These are phyloP conservation scores for Aspergillus wentii DNA, from an alignment of 495 filamentous ascomycete genomes.

Conservation along the genomic window DNA sequence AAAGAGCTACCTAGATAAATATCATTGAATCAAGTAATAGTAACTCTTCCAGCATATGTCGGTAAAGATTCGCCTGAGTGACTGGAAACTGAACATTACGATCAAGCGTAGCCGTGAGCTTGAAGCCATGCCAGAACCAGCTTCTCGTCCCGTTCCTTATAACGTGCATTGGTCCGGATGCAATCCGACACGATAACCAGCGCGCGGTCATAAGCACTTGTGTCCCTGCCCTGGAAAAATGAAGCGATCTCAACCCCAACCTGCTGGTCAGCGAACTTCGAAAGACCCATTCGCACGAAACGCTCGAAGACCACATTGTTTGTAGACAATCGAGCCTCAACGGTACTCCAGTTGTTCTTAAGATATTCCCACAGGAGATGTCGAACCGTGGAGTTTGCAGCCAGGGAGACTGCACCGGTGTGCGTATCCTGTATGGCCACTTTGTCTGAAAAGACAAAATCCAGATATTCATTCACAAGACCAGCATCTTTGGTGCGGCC, in stretches of 20 bases:
- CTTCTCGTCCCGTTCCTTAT: constrained; percentile 66
- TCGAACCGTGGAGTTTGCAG: constrained; percentile 64
- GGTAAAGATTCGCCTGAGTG: too few relatives aligned
- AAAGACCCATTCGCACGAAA: constrained; percentile 71
- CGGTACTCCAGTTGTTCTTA: constrained; percentile 67
- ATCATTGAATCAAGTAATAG: too few relatives aligned
- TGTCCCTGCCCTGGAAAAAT: constrained; percentile 84
- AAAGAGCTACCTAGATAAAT: too few relatives aligned
- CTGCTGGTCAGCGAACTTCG: constrained; percentile 66
- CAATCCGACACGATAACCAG: constrained; percentile 75
- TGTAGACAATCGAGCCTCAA: constrained; percentile 62
- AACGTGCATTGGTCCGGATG: constrained; percentile 70
- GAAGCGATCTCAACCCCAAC: constrained; percentile 69
- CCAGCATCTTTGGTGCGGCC: constrained; percentile 66
- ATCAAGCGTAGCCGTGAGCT: constrained; percentile 54
- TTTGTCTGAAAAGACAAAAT: constrained; percentile 74
- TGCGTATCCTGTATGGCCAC: constrained; percentile 82
- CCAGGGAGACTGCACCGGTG: constrained; percentile 65
- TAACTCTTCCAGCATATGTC: too few relatives aligned
- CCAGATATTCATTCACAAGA: constrained; percentile 64
- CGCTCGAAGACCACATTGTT: constrained; percentile 87
- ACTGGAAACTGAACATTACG: too few relatives aligned
- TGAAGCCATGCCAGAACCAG: constrained; percentile 67
- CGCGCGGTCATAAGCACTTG: constrained; percentile 71
- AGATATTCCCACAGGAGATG: constrained; percentile 77